Base-by-base conservation (phyloP, 2,329 filamentous ascomycete species). In the Sporothrix pseudoabietina region DNA sequence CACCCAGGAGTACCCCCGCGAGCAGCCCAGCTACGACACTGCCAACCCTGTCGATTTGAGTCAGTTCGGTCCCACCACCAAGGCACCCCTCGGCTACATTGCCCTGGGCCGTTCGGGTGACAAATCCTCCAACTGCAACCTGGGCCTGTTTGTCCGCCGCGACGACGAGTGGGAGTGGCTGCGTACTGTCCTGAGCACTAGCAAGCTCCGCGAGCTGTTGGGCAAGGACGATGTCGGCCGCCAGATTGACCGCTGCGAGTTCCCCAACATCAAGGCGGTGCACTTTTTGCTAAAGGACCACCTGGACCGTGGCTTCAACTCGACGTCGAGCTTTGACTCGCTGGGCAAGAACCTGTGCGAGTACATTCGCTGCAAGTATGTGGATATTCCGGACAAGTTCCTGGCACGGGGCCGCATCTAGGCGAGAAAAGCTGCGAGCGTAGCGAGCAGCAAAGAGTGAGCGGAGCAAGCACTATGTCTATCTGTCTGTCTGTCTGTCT, bases 101-200 rank as follows among this genome's bases (percentile, higher is more conserved):
- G 80, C 79, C 0, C 78, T 79, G 32, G 80, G 77, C 2, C 78
- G 81, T 2, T 82, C 80, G 3, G 82, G 82, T 0, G 84, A 86
- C 69, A 86, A 86, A 73, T 82, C 80, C 0, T 79, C 80, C 0
- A 82, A 86, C 75, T 80, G 79, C 44, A 86, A 85, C 63, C 79
- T 84, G 3, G 84, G 84, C 0, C 81, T 86, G 74, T 88, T 84
- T 76, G 83, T 85, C 7, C 78, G 82, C 4, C 75, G 81, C 26
- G 77, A 78, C 0, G 82, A 85, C 65, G 84, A 86, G 76, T 87
- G 82, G 75, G 79, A 82, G 3, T 85, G 84, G 84, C 75, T 86
- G 22, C 80, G 83, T 41, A 79, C 78, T 0, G 55, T 85, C 3
- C 77, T 87, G 76, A 85, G 80, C 0, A 77, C 79, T 4, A 77